These are phyloP conservation scores for Mesotaenium endlicherianum DNA, from an alignment of 139 green algal species.

Conservation along the genomic window DNA sequence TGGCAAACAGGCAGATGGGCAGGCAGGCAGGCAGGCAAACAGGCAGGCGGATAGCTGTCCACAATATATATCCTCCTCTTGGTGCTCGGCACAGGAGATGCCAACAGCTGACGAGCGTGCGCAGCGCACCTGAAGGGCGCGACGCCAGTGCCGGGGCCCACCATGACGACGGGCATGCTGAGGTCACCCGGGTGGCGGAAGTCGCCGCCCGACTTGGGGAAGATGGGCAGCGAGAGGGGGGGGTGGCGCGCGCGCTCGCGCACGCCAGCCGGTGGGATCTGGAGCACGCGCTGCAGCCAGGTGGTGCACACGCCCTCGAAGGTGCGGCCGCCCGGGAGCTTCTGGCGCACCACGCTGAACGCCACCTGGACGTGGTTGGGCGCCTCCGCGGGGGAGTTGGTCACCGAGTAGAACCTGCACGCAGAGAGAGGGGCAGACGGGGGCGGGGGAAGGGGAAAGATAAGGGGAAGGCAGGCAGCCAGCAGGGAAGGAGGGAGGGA, in stretches of 20 bases:
- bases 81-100: not conserved
- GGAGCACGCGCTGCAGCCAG: constrained; percentile 22
- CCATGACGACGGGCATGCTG: constrained; percentile 74
- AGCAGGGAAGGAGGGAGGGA: no score
- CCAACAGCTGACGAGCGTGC: no score
- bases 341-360: constrained; percentile 59
- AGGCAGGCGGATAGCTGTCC: no score
- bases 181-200: constrained; percentile 69
- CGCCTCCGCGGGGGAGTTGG: constrained; percentile 30
- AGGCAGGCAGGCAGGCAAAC: no score
- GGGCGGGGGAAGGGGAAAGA: not conserved
- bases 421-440: no score
- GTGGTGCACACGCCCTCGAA: constrained; percentile 45
- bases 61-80: not conserved
- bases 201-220: constrained; percentile 48
- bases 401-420: constrained; percentile 92
- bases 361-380: constrained; percentile 63
- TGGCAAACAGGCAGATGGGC: no score
- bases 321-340: not conserved
- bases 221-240: constrained; percentile 48
- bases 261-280: constrained; percentile 16
- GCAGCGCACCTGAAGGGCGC: constrained; percentile 64
- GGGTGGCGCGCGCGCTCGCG: not conserved
- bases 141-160: constrained; percentile 86
- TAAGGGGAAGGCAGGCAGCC: not conserved